These are phyloP conservation scores for Sporisorium scitamineum DNA, from an alignment of 1,284 basidiomycete genomes.

Conservation along the genomic window DNA sequence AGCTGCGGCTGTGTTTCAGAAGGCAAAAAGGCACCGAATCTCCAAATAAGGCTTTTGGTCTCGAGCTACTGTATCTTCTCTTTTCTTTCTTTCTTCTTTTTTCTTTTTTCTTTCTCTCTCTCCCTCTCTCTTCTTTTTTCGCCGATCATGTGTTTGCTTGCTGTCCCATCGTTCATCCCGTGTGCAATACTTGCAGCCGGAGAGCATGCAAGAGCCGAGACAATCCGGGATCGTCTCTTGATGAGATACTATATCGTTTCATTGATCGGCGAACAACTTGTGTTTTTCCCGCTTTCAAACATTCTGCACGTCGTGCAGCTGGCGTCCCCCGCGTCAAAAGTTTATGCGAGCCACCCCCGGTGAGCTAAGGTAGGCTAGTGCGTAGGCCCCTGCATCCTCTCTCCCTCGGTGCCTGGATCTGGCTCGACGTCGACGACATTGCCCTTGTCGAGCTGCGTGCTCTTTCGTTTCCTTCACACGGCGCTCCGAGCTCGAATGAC, in stretches of 20 bases:
- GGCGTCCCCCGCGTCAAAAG: neutral
- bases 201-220: neutral
- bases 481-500: neutral
- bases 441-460: no score
- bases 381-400: neutral
- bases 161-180: neutral
- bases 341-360: neutral
- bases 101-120: neutral
- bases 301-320: neutral
- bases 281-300: neutral
- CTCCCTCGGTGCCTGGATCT: neutral
- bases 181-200: neutral
- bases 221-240: neutral
- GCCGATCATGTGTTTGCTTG: neutral
- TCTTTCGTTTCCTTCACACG: neutral
- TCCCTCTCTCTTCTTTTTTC: neutral
- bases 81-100: neutral
- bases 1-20: neutral
- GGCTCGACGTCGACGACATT: no score
- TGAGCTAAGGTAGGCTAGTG: neutral
- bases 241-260: neutral
- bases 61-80: neutral
- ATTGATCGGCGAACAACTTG: constrained; percentile 1
- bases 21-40: neutral
- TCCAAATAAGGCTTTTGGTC: neutral